Conservation (phyloP, 2,329 filamentous ascomycete species). For the Penicillium psychrosexuale region DNA sequence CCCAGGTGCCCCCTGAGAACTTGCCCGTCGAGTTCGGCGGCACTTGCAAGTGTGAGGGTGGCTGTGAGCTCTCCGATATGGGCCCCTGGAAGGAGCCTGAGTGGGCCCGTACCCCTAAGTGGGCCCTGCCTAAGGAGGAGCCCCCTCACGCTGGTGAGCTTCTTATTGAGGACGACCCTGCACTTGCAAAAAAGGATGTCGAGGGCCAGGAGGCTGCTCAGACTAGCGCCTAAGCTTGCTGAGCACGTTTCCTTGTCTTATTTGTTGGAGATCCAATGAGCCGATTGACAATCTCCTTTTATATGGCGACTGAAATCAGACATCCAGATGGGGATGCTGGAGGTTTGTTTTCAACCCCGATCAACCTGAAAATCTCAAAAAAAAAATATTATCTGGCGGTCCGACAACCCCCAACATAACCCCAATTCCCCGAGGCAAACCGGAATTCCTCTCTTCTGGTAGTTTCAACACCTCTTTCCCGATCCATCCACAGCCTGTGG, state of each 20-base stretch:
- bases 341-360: not conserved
- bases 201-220: constrained; percentile 27
- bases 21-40: constrained; percentile 85
- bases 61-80: constrained; percentile 81
- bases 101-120: constrained; percentile 46
- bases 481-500: constrained; percentile 13
- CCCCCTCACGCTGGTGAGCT: constrained; percentile 12
- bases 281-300: not conserved
- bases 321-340: not conserved
- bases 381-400: not conserved
- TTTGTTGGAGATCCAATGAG: not conserved
- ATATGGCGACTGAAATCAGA: not conserved
- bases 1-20: constrained; percentile 85
- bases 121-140: constrained; percentile 36
- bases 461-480: constrained; percentile 17
- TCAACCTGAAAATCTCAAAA: not conserved
- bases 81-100: constrained; percentile 71
- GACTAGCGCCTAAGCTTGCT: constrained; percentile 29
- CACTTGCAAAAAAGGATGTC: constrained; percentile 27
- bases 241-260: constrained; percentile 10
- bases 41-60: constrained; percentile 73
- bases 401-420: not conserved
- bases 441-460: constrained; percentile 4
- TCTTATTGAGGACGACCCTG: constrained; percentile 24
- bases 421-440: constrained; percentile 3